Evolutionary conservation across 805 yeast species (phyloP).

Genomic region (Saccharomycopsis microspora): DNA sequence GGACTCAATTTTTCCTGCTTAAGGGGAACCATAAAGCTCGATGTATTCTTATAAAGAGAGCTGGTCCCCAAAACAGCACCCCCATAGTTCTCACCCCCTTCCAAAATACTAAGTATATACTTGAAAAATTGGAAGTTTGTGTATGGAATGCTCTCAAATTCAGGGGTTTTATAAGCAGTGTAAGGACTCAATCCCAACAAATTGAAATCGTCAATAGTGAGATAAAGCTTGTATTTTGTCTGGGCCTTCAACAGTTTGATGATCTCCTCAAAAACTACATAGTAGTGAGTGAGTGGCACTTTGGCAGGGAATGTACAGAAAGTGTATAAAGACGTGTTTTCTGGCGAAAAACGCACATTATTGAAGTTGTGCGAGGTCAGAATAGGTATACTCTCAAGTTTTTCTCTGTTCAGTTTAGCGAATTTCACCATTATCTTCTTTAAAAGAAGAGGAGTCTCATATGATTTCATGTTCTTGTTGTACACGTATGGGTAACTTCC

Average conservation of each 20-base stretch:
- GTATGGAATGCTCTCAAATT: conserved; percentile 45
- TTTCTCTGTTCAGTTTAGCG: conserved; percentile 31
- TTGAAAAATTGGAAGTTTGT: conserved; percentile 54
- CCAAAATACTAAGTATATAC: conserved; percentile 35
- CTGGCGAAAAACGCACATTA: conserved; percentile 19
- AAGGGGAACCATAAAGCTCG: conserved; percentile 51
- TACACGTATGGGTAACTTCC: conserved; percentile 63
- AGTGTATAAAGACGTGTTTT: conserved; percentile 31
- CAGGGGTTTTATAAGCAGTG: conserved; percentile 49
- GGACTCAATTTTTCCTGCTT: conserved; percentile 41
- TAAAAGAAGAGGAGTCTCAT: conserved; percentile 73
- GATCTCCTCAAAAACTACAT: conserved; percentile 5
- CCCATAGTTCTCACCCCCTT: conserved; percentile 35
- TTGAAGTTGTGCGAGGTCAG: conserved; percentile 25
- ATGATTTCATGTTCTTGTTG: conserved; percentile 35
- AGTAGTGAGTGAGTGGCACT: conserved; percentile 2
- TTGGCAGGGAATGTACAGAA: conserved; percentile 22
- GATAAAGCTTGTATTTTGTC: conserved; percentile 39
- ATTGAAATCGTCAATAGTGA: conserved; percentile 69
- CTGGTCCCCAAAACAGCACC: conserved; percentile 56
- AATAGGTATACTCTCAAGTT: conserved; percentile 26
- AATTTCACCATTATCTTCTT: conserved; percentile 47
- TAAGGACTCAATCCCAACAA: conserved; percentile 41
- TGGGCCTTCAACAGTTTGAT: conserved; percentile 38
- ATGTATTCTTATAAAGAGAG: conserved; percentile 37